Conservation (phyloP, 2,329 filamentous ascomycete species). For the Penicillium concentricum region DNA sequence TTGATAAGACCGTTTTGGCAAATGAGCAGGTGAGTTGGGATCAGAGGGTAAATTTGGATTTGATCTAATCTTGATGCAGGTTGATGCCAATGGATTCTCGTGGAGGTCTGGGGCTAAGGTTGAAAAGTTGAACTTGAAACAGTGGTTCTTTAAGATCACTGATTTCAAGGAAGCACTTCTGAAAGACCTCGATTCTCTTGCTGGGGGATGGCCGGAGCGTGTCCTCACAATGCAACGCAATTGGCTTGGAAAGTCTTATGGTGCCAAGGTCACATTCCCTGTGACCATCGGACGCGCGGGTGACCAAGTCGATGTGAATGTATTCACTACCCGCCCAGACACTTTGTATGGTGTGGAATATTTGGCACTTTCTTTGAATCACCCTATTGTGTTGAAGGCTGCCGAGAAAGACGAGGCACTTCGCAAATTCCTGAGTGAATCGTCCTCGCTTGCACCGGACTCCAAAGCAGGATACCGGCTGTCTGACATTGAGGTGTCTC, state of each 20-base stretch:
- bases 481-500: conserved; percentile 59
- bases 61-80: conserved; percentile 36
- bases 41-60: neutral
- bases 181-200: conserved; percentile 66
- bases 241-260: conserved; percentile 79
- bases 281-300: conserved; percentile 45
- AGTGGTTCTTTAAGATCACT: conserved; percentile 89
- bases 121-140: conserved; percentile 73
- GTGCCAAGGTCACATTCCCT: conserved; percentile 70
- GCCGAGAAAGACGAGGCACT: conserved; percentile 62
- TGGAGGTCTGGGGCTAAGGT: conserved; percentile 87
- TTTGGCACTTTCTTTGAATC: conserved; percentile 71
- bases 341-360: conserved; percentile 88
- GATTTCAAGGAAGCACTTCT: conserved; percentile 72
- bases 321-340: conserved; percentile 83
- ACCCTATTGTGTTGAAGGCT: conserved; percentile 64
- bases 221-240: conserved; percentile 82
- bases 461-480: conserved; percentile 67
- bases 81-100: conserved; percentile 79
- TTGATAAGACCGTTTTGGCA: conserved; percentile 84
- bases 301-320: conserved; percentile 55
- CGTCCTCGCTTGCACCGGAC: conserved; percentile 54
- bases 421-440: conserved; percentile 63
- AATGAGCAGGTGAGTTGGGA: conserved; percentile 67
- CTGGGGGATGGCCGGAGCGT: conserved; percentile 74